A percentile compares a stretch with the other conserved stretches of the same genome.
Evolutionary conservation across 106 monocot species (phyloP).

Genomic region (Posidonia australis): DNA sequence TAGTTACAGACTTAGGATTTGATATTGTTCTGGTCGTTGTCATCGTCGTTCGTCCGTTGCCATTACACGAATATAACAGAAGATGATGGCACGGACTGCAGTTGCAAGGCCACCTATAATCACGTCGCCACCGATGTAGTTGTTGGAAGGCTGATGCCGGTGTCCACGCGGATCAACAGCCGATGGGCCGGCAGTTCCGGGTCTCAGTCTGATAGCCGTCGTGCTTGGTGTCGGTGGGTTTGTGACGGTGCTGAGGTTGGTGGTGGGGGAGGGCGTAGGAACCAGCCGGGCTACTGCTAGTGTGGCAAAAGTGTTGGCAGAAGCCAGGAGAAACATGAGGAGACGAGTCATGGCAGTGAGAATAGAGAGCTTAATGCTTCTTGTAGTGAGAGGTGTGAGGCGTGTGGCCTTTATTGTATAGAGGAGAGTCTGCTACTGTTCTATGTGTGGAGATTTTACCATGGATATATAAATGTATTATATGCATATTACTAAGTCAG

Average conservation of each 20-base stretch:
- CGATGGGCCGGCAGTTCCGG: neutral
- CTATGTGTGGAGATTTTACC: too few species aligned
- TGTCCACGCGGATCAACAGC: too few species aligned
- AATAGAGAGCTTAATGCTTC: too few species aligned
- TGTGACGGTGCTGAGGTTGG: too few species aligned
- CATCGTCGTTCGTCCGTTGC: neutral
- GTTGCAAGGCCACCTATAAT: neutral
- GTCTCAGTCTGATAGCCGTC: neutral
- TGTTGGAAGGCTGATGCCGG: neutral
- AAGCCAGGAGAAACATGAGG: neutral
- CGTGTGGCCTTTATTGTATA: too few species aligned
- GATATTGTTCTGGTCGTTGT: neutral
- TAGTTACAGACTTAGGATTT: too few species aligned
- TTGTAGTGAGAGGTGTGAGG: too few species aligned
- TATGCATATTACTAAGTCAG: too few species aligned
- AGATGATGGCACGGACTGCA: neutral
- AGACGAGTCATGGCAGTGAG: neutral
- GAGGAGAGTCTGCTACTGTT: too few species aligned
- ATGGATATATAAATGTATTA: too few species aligned
- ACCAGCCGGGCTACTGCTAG: neutral
- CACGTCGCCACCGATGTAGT: constrained; percentile 1
- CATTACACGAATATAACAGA: constrained; percentile 1
- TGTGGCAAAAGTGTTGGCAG: neutral
- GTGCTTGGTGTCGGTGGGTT: neutral
- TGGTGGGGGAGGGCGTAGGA: too few species aligned